Conservation (phyloP, 73 alveolate species). For the Paramecium tetraurelia region DNA sequence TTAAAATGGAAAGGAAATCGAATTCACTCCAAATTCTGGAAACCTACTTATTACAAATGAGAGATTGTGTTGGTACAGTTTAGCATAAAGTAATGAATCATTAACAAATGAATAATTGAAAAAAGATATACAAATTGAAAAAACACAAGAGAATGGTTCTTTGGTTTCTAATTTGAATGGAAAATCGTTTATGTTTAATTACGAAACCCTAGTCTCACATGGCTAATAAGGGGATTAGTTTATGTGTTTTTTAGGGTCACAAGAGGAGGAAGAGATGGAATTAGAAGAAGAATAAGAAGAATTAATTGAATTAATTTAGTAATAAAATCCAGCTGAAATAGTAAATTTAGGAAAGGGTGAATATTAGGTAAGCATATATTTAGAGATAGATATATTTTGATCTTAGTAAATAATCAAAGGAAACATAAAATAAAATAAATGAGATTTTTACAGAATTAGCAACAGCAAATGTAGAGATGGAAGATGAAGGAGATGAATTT, state of each 20-base stretch:
- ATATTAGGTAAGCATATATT: not conserved
- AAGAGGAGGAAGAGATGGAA: conserved; percentile 45
- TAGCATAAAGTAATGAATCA: not conserved
- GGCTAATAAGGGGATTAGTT: conserved; percentile 5
- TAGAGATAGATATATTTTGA: not conserved
- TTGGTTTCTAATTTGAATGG: not conserved
- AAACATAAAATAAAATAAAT: not conserved
- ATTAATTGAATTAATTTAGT: not conserved
- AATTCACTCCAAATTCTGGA: not conserved
- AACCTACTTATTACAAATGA: not conserved
- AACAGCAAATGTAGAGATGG: not conserved
- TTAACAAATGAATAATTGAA: not conserved
- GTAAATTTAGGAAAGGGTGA: conserved; percentile 4
- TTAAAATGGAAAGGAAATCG: not conserved
- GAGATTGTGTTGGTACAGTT: not conserved
- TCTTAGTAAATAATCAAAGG: not conserved
- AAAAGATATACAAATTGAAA: not conserved
- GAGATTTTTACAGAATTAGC: not conserved
- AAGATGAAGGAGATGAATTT: not conserved
- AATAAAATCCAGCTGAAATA: not conserved
- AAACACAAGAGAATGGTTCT: not conserved
- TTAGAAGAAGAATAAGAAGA: not conserved
- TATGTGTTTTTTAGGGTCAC: conserved; percentile 31
- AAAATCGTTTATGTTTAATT: conserved; percentile 32
- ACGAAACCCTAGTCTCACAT: conserved; percentile 26